Conservation (phyloP, 2,329 filamentous ascomycete species). For the Fusarium staphyleae region DNA sequence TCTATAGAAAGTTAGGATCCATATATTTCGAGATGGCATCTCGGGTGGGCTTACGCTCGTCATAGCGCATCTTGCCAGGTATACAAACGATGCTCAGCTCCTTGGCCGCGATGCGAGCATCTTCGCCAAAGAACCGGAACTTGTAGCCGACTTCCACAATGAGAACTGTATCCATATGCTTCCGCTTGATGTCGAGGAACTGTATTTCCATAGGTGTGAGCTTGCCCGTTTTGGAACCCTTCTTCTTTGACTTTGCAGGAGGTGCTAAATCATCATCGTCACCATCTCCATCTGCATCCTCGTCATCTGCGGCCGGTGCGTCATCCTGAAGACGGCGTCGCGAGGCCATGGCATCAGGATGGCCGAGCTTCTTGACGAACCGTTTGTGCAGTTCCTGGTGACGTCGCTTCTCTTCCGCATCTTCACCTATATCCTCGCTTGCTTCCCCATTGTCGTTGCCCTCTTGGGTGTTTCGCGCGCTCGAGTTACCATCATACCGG, state of each 20-base stretch:
- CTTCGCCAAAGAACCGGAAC: constrained; percentile 95
- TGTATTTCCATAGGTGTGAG: constrained; percentile 95
- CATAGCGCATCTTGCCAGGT: constrained; percentile 91
- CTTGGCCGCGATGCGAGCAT: constrained; percentile 87
- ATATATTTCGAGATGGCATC: not conserved
- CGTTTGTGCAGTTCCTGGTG: constrained; percentile 79
- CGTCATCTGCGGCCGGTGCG: constrained; percentile 61
- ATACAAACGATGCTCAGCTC: constrained; percentile 96
- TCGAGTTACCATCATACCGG: constrained; percentile 54
- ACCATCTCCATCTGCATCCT: constrained; percentile 64
- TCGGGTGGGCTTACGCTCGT: constrained; percentile 70
- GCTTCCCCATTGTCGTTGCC: constrained; percentile 39
- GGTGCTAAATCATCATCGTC: constrained; percentile 54
- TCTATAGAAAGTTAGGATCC: constrained; percentile 53
- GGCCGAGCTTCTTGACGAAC: constrained; percentile 90
- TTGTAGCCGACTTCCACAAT: constrained; percentile 98
- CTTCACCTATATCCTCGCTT: constrained; percentile 54
- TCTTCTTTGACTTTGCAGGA: constrained; percentile 64
- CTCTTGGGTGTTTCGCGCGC: constrained; percentile 44
- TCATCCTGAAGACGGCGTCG: constrained; percentile 65
- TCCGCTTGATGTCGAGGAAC: constrained; percentile 90
- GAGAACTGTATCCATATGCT: constrained; percentile 87
- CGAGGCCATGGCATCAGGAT: constrained; percentile 80
- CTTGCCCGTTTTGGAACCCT: constrained; percentile 74
- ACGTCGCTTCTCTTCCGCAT: constrained; percentile 58